Base-by-base conservation (phyloP, 768 basidiomycete species). In the Lepiota brunneoincarnata region DNA sequence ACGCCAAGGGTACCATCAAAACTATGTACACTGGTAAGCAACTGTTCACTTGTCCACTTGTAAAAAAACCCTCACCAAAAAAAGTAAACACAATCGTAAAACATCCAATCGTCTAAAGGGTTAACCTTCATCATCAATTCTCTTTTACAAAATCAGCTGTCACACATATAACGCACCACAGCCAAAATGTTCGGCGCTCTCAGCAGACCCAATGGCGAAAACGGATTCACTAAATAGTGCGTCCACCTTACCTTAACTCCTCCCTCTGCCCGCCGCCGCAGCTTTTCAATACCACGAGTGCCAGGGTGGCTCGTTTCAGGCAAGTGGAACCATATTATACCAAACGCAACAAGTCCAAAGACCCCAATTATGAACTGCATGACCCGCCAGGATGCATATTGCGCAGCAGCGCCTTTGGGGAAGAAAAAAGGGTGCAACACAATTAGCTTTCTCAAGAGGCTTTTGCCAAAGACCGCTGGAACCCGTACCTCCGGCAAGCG, bases 231-330 rank as follows among this genome's bases (percentile, higher is more conserved):
- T 61, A 75, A 75, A 2, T 80, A 68, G 36, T 69, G 65, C 17
- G 49, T 58, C 58, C 58, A 59, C 37, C 34, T 45, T 26, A 38
- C 41, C 24, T 51, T 69, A 18, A 52, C 61, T 3, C 58, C 59
- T 2, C 60, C 36, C 24, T 48, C 44, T 24, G 40, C 18, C 15
- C 46, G 4, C n/a, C 17, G 37, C 54, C 46, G 45, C 11, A 68
- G 37, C 56, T 81, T 81, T 45, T 85, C 84, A 1, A 85, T 69
- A 0, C 81, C 79, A 26, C 75, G 68, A 1, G 74, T 62, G 3
- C 81, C 78, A 1, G 87, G 86, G 58, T 85, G 82, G 41, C 78
- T 80, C 1, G 87, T 89, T 59, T 89, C 87, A 0, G 86, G 87
- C 17, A 87, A 75, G 51, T 74, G 75, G 1, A 76, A 38, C 2